These are phyloP conservation scores for Bryoerythrophyllum caledonicum DNA, from an alignment of 225 moss, liverwort and hornwort species.

Conservation along the genomic window DNA sequence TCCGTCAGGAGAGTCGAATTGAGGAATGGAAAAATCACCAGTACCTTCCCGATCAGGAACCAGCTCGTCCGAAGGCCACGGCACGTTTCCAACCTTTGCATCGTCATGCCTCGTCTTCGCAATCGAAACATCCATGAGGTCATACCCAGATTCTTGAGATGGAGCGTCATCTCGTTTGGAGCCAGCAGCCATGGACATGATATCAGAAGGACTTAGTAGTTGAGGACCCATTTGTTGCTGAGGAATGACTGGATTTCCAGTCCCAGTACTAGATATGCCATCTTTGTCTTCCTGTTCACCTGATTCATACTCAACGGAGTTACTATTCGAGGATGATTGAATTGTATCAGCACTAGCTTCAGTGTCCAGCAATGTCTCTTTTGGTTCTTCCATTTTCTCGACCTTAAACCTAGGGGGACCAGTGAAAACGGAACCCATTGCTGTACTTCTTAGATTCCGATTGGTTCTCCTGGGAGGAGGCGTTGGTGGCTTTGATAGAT, in stretches of 20 bases:
- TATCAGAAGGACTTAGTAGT: slow-evolving; percentile 80
- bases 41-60: slow-evolving; percentile 27
- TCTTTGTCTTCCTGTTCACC: slow-evolving; percentile 74
- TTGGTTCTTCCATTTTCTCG: slow-evolving; percentile 52
- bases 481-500: slow-evolving; percentile 55
- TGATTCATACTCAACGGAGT: slow-evolving; percentile 46
- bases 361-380: slow-evolving; percentile 41
- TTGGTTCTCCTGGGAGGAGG: slow-evolving; percentile 67
- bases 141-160: slow-evolving; percentile 34
- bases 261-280: slow-evolving; percentile 37
- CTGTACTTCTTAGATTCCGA: slow-evolving; percentile 61
- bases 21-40: slow-evolving; percentile 27
- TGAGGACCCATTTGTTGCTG: slow-evolving; percentile 59
- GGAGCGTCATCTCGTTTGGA: slow-evolving; percentile 59
- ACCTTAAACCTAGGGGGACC: slow-evolving; percentile 42
- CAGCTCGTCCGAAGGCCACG: slow-evolving; percentile 36
- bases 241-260: slow-evolving; percentile 39
- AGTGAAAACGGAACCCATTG: slow-evolving; percentile 52
- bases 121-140: slow-evolving; percentile 45
- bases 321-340: slow-evolving; percentile 32
- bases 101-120: slow-evolving; percentile 32
- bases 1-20: slow-evolving; percentile 31
- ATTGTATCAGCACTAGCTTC: slow-evolving; percentile 33
- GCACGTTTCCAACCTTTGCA: slow-evolving; percentile 23
- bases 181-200: slow-evolving; percentile 81